Base-by-base conservation (phyloP, 2,329 filamentous ascomycete genomes). In the Trichophyton schoenleinii region DNA sequence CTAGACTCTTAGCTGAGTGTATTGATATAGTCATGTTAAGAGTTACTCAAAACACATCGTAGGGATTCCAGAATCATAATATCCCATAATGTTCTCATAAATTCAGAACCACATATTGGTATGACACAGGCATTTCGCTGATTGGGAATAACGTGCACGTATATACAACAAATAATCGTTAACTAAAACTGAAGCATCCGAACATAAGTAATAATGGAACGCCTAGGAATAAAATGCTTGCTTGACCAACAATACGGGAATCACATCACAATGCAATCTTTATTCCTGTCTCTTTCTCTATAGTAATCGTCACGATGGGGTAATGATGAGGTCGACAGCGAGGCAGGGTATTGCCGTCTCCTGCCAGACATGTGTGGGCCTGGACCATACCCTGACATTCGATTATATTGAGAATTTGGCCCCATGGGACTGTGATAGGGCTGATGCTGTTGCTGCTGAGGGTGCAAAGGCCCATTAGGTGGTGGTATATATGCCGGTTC, bases 401-500 rank as follows among this genome's bases (percentile, higher is more conserved):
- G 49, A 34, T 53, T 53, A 22, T 53, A 53, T 7, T 8, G 49
- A 18, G 49, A 3, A 48, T 22, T 48, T 20, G 44, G 49, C 3
- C 49, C 49, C 28, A 25, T 15, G 11, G n/a, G 22, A 31, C 49
- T 13, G 13, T 20, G 25, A 31, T 38, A 38, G 9, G 34, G 34
- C 11, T 38, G 34, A 13, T 38, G 34, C 9, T 38, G 34, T 3
- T 28, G 49, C 18, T 25, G 49, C 22, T 53, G 49, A 5, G 18
- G 49, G 28, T 28, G n/a, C 7, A 25, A 25, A 8, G 13, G 11
- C 49, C 49, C 66, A 58, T 73, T 69, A 13, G 68, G 67, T 0
- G 81, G 79, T 1, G 81, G 80, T 18, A 78, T 73, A 64, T 85
- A 86, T 1, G 78, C 78, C n/a, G 78, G 77, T 49, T 78, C 77